Base-by-base conservation (phyloP, 176 grass and related monocot genomes). In the Miscanthus lutarioriparius region DNA sequence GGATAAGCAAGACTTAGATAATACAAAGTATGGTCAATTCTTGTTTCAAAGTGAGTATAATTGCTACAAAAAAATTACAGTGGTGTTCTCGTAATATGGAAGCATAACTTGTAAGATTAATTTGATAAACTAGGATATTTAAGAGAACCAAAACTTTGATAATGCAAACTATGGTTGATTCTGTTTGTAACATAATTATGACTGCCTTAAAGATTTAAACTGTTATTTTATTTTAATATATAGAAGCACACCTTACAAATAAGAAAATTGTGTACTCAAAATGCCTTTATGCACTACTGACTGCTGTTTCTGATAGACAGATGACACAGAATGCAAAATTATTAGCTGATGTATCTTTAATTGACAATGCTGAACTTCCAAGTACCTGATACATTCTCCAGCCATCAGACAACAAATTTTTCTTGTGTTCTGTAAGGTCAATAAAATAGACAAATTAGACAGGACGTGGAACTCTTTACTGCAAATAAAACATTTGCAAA, bases 341-440 rank as follows among this genome's bases (percentile, higher is more conserved):
- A 63, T 49, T 54, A 54, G 67, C 16, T 48, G 19, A 56, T 72
- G 33, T 70, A 78, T 82, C 38, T 11, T 11, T 33, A n/a, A 68
- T 3, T 69, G 69, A 45, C 27, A 44, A 70, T 38, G 61, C 15
- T 20, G 15, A 82, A 70, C 5, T 76, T 83, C 65, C 7, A 37
- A 77, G 76, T 91, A 98, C 96, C 96, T 95, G 96, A 86, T 64
- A 62, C 82, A 98, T 90, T 84, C 93, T 83, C 78, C 80, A 86
- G 30, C 40, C 68, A 89, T 98, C 96, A 69, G 87, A 90, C 58
- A 98, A 64, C 72, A 95, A 87, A 85, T 98, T 98, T 81, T 94
- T 95, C 91, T 98, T 92, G 87, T 98, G 91, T 53, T 98, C 96
- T 95, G 56, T 44, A 75, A 81, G 41, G 37, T 77, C 5, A 83